Base-by-base conservation (phyloP, 257 asterid genomes). In the Salvia miltiorrhiza region DNA sequence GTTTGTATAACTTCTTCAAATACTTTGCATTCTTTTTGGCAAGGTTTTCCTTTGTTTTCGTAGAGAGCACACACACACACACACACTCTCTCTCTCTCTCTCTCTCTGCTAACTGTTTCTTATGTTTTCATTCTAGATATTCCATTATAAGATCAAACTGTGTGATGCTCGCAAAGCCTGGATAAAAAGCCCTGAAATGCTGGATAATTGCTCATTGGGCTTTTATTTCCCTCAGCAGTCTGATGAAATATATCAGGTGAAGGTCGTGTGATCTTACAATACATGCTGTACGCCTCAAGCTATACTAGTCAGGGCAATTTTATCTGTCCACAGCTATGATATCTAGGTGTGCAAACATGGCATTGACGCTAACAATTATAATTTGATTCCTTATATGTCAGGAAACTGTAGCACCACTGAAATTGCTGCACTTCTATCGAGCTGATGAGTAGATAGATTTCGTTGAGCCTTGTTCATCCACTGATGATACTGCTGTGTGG, bases 101-200 rank as follows among this genome's bases (percentile, higher is more conserved):
- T 26, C 12, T 23, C 19, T 2, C 37, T 43, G 4, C 66, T 71
- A 47, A 54, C 32, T 23, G 19, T 57, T 40, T 14, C 11, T 20
- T 64, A 1, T 61, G 11, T 41, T 24, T 50, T 66, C 63, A 37
- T 52, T 70, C 55, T 87, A 93, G 97, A 88, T 90, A 73, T 88
- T 82, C 78, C 82, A 62, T 76, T 81, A 73, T 63, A 88, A 93
- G 84, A 88, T 93, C 76, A 90, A 93, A 79, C 76, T 84, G 39
- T 78, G 83, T 78, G 92, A 82, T 77, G 98, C 89, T 43, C 89
- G 78, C 52, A 85, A 82, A 79, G 95, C 88, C 67, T 93, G 98
- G 98, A 81, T 93, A 86, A 85, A 77, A 76, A 82, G 82, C 72
- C 98, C 98, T 3, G 98, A 93, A 81, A 40, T 57, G 61, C 63